Evolutionary conservation across 2,329 filamentous ascomycete genomes (phyloP).

Genomic region (Exophiala sp.): DNA sequence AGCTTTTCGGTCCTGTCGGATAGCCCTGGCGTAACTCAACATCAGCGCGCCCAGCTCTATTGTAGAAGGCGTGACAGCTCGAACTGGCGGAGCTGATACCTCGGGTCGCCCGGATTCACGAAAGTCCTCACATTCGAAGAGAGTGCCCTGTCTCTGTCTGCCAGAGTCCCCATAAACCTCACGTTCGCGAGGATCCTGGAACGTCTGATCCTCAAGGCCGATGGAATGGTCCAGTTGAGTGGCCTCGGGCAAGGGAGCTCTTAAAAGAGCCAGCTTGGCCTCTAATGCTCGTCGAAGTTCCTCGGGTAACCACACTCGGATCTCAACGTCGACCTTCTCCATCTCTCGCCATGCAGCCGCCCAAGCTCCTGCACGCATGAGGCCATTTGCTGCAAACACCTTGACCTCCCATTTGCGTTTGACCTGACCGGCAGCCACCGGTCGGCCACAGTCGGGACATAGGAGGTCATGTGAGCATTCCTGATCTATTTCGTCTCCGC

Average conservation of each 20-base stretch:
- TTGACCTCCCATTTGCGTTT: constrained; percentile 61
- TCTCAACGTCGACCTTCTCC: constrained; percentile 95
- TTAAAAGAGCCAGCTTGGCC: constrained; percentile 17
- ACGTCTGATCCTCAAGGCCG: not conserved
- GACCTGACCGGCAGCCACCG: constrained; percentile 44
- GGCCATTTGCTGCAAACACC: constrained; percentile 87
- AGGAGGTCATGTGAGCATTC: constrained; percentile 23
- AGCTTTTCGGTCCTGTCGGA: constrained; percentile 51
- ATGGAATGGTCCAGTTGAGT: not conserved
- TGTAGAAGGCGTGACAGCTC: constrained; percentile 5
- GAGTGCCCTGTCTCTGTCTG: constrained; percentile 8
- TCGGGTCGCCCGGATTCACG: constrained; percentile 7
- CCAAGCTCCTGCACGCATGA: constrained; percentile 91
- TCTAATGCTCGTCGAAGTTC: constrained; percentile 45
- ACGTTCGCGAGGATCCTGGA: constrained; percentile 13
- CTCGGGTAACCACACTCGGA: constrained; percentile 62
- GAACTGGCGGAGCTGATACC: not conserved
- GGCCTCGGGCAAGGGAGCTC: not conserved
- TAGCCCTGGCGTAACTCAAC: constrained; percentile 49
- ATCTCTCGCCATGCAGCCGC: constrained; percentile 92
- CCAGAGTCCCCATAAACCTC: constrained; percentile 25
- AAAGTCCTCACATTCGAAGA: constrained; percentile 28
- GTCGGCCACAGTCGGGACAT: constrained; percentile 48
- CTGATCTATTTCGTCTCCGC: constrained; percentile 32
- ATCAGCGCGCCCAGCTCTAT: constrained; percentile 47